Evolutionary conservation across 2,329 filamentous ascomycete genomes (phyloP).

Genomic region (Xylariomycetidae sp.): DNA sequence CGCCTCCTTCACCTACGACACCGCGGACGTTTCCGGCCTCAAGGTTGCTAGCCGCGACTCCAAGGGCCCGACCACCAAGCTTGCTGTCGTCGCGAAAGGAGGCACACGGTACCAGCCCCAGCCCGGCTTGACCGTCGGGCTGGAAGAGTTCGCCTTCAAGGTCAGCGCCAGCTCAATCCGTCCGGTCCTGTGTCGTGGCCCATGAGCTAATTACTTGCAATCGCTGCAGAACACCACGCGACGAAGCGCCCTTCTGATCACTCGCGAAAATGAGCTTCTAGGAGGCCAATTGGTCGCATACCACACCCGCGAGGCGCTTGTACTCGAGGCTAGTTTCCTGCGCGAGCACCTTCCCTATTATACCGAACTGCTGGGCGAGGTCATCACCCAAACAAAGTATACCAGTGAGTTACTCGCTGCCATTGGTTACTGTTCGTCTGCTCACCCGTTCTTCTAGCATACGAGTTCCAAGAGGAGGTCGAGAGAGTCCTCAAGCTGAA

Average conservation of each 20-base stretch:
- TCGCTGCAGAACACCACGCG: slow-evolving; percentile 67
- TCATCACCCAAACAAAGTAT: slow-evolving; percentile 83
- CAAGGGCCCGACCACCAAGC: slow-evolving; percentile 79
- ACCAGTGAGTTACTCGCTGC: slow-evolving; percentile 48
- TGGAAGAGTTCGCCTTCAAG: slow-evolving; percentile 98
- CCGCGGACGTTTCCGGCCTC: slow-evolving; percentile 77
- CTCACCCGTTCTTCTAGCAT: slow-evolving; percentile 46
- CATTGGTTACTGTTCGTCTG: slow-evolving; percentile 8
- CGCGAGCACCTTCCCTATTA: slow-evolving; percentile 96
- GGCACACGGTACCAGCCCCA: slow-evolving; percentile 88
- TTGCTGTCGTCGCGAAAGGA: slow-evolving; percentile 88
- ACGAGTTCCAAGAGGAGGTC: slow-evolving; percentile 88
- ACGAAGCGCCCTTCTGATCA: slow-evolving; percentile 86
- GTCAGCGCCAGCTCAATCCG: slow-evolving; percentile 41
- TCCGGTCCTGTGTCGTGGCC: slow-evolving; percentile 6
- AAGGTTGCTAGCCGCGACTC: slow-evolving; percentile 91
- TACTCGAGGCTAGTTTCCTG: slow-evolving; percentile 92
- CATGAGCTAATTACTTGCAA: slow-evolving; percentile 43
- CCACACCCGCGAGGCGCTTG: slow-evolving; percentile 88
- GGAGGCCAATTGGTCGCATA: slow-evolving; percentile 83
- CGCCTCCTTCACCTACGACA: slow-evolving; percentile 79
- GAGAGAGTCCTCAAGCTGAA: slow-evolving; percentile 68
- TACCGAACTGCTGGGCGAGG: slow-evolving; percentile 88
- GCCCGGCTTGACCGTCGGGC: slow-evolving; percentile 81
- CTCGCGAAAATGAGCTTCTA: slow-evolving; percentile 89